phyloP scores from a whole-genome alignment of 305 asterid genomes.

The Striga hermonthica region DNA sequence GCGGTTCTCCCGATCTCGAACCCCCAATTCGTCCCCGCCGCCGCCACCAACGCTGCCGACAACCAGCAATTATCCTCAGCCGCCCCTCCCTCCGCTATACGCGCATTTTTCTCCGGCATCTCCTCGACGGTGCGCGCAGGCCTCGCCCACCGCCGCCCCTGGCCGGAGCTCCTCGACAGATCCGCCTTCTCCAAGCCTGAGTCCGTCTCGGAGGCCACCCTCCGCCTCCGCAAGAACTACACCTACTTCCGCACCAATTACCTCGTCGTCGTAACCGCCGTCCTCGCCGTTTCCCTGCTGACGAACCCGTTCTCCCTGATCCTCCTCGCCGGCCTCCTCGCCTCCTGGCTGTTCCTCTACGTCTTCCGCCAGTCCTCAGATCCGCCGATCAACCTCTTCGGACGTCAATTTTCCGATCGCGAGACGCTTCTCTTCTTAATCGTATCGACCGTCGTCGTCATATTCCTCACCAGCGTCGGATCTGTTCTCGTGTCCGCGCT shows the following conservation, averaged over 20 bases:
- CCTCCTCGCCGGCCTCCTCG: constrained; percentile 59
- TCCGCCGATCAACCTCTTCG: constrained; percentile 57
- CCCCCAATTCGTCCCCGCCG: constrained; percentile 35
- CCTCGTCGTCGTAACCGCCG: constrained; percentile 49
- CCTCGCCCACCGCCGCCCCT: constrained; percentile 72
- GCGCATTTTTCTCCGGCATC: constrained; percentile 45
- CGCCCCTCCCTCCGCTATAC: constrained; percentile 45
- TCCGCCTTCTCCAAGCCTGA: constrained; percentile 78
- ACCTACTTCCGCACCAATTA: constrained; percentile 67
- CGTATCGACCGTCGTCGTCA: constrained; percentile 45
- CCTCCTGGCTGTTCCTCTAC: constrained; percentile 73
- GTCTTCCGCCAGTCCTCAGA: constrained; percentile 66
- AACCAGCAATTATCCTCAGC: constrained; percentile 32
- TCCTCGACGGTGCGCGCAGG: constrained; percentile 52
- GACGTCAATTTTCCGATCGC: constrained; percentile 74
- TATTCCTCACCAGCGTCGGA: constrained; percentile 84
- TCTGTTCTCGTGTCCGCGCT: constrained; percentile 74
- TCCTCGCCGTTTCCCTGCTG: constrained; percentile 54
- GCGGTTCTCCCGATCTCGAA: constrained; percentile 65
- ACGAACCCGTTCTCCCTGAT: constrained; percentile 71
- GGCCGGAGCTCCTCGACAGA: constrained; percentile 75
- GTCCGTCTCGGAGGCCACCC: constrained; percentile 57
- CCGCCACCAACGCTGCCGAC: constrained; percentile 22
- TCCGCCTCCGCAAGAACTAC: constrained; percentile 65
- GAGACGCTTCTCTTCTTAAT: constrained; percentile 56